Evolutionary conservation across 371 early-diverging fungal genomes (phyloP), one percentile per base, ranked within the genome.

Genomic region (Blastocladiella emersonii): DNA sequence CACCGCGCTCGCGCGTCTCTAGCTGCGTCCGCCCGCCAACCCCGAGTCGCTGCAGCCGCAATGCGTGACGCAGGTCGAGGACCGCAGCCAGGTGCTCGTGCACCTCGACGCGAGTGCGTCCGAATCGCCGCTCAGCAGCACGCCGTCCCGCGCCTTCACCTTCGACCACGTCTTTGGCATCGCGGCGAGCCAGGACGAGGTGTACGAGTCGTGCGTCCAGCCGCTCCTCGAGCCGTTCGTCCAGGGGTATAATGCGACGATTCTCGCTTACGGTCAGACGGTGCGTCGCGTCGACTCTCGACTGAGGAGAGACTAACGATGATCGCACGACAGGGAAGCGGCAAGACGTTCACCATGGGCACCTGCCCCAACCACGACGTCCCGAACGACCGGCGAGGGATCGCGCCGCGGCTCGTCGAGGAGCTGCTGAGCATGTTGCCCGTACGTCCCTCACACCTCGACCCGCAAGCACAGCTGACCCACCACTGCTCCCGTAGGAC

Each of bases 281-380:
- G 48, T 48, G 7, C 7, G 21, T 37, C 1, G 21, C 5, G 21
- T 23, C 48, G 8, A 8, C 23, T n/a, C n/a, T n/a, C n/a, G n/a
- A n/a, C n/a, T n/a, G n/a, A n/a, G 21, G 48, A 17, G 7, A 1
- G 5, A 19, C 1, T 48, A 8, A n/a, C 4, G 48, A 48, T n/a
- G 25, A 25, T 8, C 23, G 10, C 7, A 23, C 48, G 3, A 17
- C 23, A 48, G 34, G 59, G 59, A 2, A 41, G 27, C 19, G 59
- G 59, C 37, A 59, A 59, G 17, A 59, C 59, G 0, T 59, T 25
- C 25, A 59, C 59, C 30, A 59, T 59, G 41, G 59, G 59, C 13
- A 59, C 59, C 8, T 43, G 44, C 32, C 59, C 59, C 30, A 15
- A 12, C 17, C 15, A 21, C 25, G 30, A 21, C 12, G 10, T 59